Percentiles rank a stretch among this genome's conserved stretches.
These are phyloP conservation scores for Salix viminalis DNA, from an alignment of 345 rosid genomes.

Conservation along the genomic window DNA sequence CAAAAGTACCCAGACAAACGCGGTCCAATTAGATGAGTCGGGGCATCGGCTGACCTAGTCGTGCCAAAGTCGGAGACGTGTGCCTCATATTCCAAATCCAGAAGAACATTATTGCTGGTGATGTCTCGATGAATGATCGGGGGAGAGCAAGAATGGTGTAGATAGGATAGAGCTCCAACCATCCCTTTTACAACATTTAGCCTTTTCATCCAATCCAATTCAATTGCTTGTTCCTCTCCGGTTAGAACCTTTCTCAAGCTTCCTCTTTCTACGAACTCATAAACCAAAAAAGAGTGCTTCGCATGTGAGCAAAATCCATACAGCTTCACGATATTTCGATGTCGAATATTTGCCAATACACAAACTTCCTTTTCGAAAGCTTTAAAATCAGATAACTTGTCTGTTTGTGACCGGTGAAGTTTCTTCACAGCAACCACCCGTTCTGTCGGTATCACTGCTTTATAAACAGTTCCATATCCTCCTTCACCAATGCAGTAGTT, in stretches of 20 bases:
- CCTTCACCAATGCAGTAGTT: slow-evolving; percentile 11
- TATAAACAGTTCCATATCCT: slow-evolving; percentile 5
- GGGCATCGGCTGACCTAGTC: too few species aligned
- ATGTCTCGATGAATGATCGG: slow-evolving; percentile 11
- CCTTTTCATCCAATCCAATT: slow-evolving; percentile 2
- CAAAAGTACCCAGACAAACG: neutral
- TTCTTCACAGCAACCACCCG: slow-evolving; percentile 15
- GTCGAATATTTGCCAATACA: neutral
- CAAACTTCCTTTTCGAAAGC: slow-evolving; percentile 1
- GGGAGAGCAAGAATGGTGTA: slow-evolving; percentile 2
- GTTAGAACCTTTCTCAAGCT: neutral
- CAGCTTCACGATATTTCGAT: slow-evolving; percentile 4
- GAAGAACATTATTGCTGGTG: slow-evolving; percentile 5
- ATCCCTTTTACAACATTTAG: slow-evolving; percentile 4
- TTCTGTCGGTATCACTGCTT: neutral
- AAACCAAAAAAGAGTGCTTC: neutral
- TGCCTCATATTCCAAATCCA: slow-evolving; percentile 4
- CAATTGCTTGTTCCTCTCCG: neutral
- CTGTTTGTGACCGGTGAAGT: neutral
- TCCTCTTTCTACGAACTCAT: slow-evolving; percentile 7
- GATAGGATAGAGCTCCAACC: slow-evolving; percentile 2
- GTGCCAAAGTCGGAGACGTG: neutral
- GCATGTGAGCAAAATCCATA: neutral
- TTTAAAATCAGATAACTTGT: neutral
- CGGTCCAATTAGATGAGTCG: neutral